phyloP scores from a whole-genome alignment of 2,329 filamentous ascomycete genomes.

The Epichloe amarillans region DNA sequence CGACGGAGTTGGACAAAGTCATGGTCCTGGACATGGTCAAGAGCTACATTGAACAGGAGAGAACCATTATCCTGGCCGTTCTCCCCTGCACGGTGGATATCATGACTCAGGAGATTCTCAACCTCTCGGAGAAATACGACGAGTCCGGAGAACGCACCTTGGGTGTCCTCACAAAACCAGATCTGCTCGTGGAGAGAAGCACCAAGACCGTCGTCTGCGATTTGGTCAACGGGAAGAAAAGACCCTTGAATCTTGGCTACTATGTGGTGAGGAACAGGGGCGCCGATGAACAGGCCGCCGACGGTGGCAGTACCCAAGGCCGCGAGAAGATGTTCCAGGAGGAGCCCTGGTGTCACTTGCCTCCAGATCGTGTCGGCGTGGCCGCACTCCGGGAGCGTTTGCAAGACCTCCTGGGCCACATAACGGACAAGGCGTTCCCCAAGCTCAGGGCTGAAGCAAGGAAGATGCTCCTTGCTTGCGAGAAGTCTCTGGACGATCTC shows the following conservation, averaged over 20 bases:
- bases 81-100: slow-evolving; percentile 27
- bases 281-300: slow-evolving; percentile 23
- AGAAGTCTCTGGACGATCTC: neutral
- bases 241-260: slow-evolving; percentile 32
- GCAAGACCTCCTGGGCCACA: slow-evolving; percentile 23
- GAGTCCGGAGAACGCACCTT: slow-evolving; percentile 28
- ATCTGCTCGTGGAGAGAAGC: slow-evolving; percentile 32
- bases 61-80: slow-evolving; percentile 38
- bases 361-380: slow-evolving; percentile 19
- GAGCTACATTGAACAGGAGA: slow-evolving; percentile 28
- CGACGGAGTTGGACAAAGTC: slow-evolving; percentile 29
- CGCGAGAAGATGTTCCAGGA: slow-evolving; percentile 31
- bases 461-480: slow-evolving; percentile 1
- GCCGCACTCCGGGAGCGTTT: slow-evolving; percentile 22
- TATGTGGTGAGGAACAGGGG: slow-evolving; percentile 35
- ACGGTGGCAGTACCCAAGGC: slow-evolving; percentile 13
- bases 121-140: slow-evolving; percentile 24
- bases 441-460: slow-evolving; percentile 20
- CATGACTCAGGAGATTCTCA: slow-evolving; percentile 27
- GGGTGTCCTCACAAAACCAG: slow-evolving; percentile 45
- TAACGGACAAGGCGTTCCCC: slow-evolving; percentile 26
- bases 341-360: slow-evolving; percentile 8
- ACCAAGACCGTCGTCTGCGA: slow-evolving; percentile 26
- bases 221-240: slow-evolving; percentile 26
- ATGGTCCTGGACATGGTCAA: slow-evolving; percentile 35